Evolutionary conservation across 2,329 filamentous ascomycete genomes (phyloP), one percentile per base, ranked within the genome.

Genomic region (Chaetomiaceae sp.): DNA sequence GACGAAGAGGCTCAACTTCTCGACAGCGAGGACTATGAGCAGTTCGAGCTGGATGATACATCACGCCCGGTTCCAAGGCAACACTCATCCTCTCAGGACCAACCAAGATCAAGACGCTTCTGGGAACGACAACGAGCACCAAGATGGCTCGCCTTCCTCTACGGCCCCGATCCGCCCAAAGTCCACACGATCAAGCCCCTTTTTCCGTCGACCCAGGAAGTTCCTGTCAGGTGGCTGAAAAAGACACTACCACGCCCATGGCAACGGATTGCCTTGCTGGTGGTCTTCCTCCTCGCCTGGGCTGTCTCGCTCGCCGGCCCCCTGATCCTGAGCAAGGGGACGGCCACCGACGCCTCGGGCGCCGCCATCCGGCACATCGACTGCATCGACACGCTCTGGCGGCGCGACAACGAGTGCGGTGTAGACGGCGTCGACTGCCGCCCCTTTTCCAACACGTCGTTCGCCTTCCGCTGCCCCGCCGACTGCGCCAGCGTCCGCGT

Each of bases 381-480:
- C 48, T 85, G 82, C 63, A 70, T 69, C 12, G 74, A 79, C 54
- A 75, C 75, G 25, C 78, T 81, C 54, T 85, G 81, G 80, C 72
- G 69, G 25, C 61, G 78, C 46, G 75, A 75, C 22, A 83, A 82
- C 61, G 71, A 71, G 34, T 85, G 82, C 63, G 81, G 81, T 1
- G 59, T 84, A 14, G 77, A 84, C 58, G 82, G 82, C 3, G 74
- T 79, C 54, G 68, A 74, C 20, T 85, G 82, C 63, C 74, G 78
- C 9, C 82, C 82, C 0, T 85, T 85, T 58, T 71, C 72, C n/a
- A 82, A 82, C 59, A 68, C 65, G 20, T 73, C 74, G 0, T 72
- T 83, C 57, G 69, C 80, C 1, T 84, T 85, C 60, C 72, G 81
- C 47, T 85, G 82, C 59, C 81, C 82, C 1, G 80, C 79, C 8